Base-by-base conservation (phyloP, 169 alveolate genomes). In the Besnoitia besnoiti region DNA sequence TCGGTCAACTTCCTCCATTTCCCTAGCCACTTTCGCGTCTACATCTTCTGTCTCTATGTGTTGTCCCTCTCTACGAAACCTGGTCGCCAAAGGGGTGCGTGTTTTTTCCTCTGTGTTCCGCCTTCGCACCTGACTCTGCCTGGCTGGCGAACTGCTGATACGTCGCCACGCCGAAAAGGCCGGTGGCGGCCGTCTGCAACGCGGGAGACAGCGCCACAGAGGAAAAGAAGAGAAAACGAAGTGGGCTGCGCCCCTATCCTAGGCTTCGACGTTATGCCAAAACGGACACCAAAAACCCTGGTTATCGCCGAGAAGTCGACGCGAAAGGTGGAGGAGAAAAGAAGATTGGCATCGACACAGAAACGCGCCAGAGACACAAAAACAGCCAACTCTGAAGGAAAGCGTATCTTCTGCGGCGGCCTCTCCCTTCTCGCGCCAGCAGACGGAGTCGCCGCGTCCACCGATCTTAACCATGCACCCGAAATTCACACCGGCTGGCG, bases 91-190 rank as follows among this genome's bases (percentile, higher is more conserved):
- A 49, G 16, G 59, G 59, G 59, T 49, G 59, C 59, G 59, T 49
- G 24, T 16, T 49, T 7, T 49, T 7, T 49, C 16, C 16, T 49
- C 59, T 16, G 16, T 49, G 67, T 5, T 55, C 3, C 67, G 67
- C 67, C 3, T 3, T 55, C 59, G 12, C 61, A 77, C 87, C 87
- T 77, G 87, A 37, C 21, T 77, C 87, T 5, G 50, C 87, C 3
- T 55, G 50, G 47, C 40, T 77, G 40, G 87, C 87, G 55, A 77
- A 77, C 87, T 77, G 87, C 49, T 77, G 87, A 24, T 77, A 77
- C 61, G 87, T 19, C 87, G 87, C 49, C 44, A 77, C 40, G 47
- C 87, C 87, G 21, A 77, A 77, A 21, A 77, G 55, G 40, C 87
- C 87, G 0, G 87, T 77, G 12, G 37, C 5, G 14, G 61, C 16